Evolutionary conservation across 805 yeast species (phyloP), one percentile per base, ranked within the genome.

Genomic region (Starmera amethionina): DNA sequence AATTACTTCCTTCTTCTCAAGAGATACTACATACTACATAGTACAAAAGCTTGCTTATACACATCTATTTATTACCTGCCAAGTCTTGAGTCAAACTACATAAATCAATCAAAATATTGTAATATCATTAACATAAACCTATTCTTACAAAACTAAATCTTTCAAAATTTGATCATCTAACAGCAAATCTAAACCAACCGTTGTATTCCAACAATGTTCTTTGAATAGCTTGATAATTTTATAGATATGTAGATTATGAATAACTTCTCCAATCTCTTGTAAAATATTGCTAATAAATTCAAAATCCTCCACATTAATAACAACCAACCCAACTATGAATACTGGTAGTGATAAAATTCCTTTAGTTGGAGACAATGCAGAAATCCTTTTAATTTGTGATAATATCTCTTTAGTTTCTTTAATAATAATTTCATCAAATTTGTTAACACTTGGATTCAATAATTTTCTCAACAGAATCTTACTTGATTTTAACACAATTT

Each of bases 401-500:
- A 42, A 27, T 4, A 45, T 34, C 2, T 18, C 22, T 3, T 30
- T 13, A 8, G 50, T 41, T 12, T 48, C 52, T 12, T 35, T 35
- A 34, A 47, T 51, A 2, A 51, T 16, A 2, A n/a, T 4, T 5
- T 30, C 36, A 29, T 44, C 47, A 4, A 28, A n/a, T 13, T 37
- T 44, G 6, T 19, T 14, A 5, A 47, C 25, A 3, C 25, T 13
- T 3, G 44, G 37, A 16, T 45, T 32, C 1, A 53, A 39, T 3
- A 41, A 36, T 38, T 54, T 54, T 4, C 31, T 28, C 10, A 54
- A 37, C 4, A 54, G 28, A 1, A 54, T 40, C 39, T 44, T 47
- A 1, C 53, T 36, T 2, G 51, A 45, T 16, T 34, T 46, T 36
- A 48, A 33, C 6, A 49, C 51, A 16, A 48, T 38, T n/a, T 52